These are phyloP conservation scores for Mortierella claussenii DNA, from an alignment of 192 early-diverging fungal species.

Conservation along the genomic window DNA sequence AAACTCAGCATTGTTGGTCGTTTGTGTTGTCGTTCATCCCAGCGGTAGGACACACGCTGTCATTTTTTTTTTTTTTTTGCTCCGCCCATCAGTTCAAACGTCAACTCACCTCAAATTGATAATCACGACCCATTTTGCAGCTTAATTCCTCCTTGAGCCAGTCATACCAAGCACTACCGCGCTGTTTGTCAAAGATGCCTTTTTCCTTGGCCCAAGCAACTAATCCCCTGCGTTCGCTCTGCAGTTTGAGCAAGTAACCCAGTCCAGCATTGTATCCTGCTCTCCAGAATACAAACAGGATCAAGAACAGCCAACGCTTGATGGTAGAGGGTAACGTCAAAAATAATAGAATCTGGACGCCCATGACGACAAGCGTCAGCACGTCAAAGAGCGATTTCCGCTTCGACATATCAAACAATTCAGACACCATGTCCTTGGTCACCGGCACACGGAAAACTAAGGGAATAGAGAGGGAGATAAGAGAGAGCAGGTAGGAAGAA, in stretches of 20 bases:
- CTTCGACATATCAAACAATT: conserved; percentile 73
- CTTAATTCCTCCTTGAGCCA: conserved; percentile 76
- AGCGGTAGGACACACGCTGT: too few species aligned
- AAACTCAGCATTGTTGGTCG: too few species aligned
- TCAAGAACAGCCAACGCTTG: conserved; percentile 70
- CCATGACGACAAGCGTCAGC: conserved; percentile 71
- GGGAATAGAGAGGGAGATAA: neutral
- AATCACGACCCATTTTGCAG: conserved; percentile 82
- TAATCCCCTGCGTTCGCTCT: conserved; percentile 78
- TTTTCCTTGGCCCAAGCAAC: conserved; percentile 74
- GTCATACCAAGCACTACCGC: conserved; percentile 60
- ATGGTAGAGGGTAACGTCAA: conserved; percentile 65
- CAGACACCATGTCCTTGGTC: conserved; percentile 79
- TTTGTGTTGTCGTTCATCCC: too few species aligned
- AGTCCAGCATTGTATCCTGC: conserved; percentile 86
- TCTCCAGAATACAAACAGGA: conserved; percentile 88
- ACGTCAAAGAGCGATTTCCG: conserved; percentile 81
- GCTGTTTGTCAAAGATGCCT: conserved; percentile 72
- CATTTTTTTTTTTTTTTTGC: neutral
- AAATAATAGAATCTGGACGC: conserved; percentile 69
- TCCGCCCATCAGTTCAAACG: too few species aligned
- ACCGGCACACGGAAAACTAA: conserved; percentile 78
- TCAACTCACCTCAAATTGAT: conserved; percentile 75
- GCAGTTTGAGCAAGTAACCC: conserved; percentile 81
- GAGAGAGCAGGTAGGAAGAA: neutral